Conservation (phyloP, 2,329 filamentous ascomycete genomes). For the Penicillium occitanis region DNA sequence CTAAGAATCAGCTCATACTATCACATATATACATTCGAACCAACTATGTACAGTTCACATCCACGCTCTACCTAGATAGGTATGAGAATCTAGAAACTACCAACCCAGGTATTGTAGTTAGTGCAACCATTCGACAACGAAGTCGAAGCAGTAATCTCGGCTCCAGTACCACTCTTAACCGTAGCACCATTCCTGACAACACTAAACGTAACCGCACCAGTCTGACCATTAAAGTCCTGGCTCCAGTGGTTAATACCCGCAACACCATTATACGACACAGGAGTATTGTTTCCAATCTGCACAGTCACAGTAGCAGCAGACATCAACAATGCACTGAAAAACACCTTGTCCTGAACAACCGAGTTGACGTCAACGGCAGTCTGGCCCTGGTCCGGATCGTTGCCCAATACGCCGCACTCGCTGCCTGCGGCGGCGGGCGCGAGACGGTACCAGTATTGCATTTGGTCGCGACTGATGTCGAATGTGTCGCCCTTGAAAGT, state of each 20-base stretch:
- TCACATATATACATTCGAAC: not conserved
- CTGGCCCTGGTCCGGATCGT: slow-evolving; percentile 34
- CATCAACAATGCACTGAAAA: slow-evolving; percentile 32
- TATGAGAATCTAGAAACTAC: slow-evolving; percentile 14
- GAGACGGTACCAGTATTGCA: slow-evolving; percentile 38
- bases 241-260: slow-evolving; percentile 36
- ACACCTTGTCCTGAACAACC: slow-evolving; percentile 35
- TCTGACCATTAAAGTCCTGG: slow-evolving; percentile 34
- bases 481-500: slow-evolving; percentile 27
- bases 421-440: slow-evolving; percentile 33
- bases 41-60: slow-evolving; percentile 1
- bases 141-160: slow-evolving; percentile 29
- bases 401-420: slow-evolving; percentile 34
- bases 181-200: slow-evolving; percentile 29
- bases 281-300: slow-evolving; percentile 30
- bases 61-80: not conserved
- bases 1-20: not conserved
- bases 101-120: slow-evolving; percentile 20
- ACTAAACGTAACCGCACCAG: slow-evolving; percentile 30
- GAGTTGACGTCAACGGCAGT: slow-evolving; percentile 27
- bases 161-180: slow-evolving; percentile 29
- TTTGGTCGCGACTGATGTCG: slow-evolving; percentile 25
- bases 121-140: slow-evolving; percentile 20
- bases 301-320: slow-evolving; percentile 31
- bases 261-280: slow-evolving; percentile 26